Base-by-base conservation (phyloP, 768 basidiomycete genomes). In the Lactarius indigo region DNA sequence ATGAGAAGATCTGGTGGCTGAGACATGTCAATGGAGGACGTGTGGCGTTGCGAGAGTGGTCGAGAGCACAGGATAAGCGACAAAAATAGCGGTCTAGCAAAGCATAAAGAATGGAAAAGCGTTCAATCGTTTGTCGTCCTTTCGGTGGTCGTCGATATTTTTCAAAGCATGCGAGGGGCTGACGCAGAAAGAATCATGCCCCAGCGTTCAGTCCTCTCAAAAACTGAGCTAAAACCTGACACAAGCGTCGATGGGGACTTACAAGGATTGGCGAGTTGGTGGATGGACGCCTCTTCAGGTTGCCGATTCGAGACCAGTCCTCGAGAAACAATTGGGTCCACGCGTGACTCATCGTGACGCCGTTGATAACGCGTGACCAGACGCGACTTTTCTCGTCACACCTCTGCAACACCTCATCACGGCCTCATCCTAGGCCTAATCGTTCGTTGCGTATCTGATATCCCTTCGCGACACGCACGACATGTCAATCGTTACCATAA, bases 401-500 rank as follows among this genome's bases (percentile, higher is more conserved):
- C 47, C 5, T 30, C 42, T 3, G 9, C 33, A n/a, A 33, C 31
- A 37, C 57, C 23, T n/a, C 56, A 17, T 20, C 42, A 7, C 7
- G 18, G 8, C 42, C 18, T 44, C 42, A 9, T 20, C 42, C 35
- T 37, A 42, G 18, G 20, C 8, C 37, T 44, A 7, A 3, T 44
- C 44, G 44, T 47, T 47, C 44, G 44, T 47, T 47, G 55, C 28
- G 55, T 47, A 44, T 41, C 41, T 41, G 17, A n/a, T 57, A 56
- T 62, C n/a, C 23, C 12, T 35, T 42, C 41, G 17, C 31, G 17
- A 17, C 35, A 35, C 39, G 33, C 44, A 20, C 35, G 33, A 41
- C n/a, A 71, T 71, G 70, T 71, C 70, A 2, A 71, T 71, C 35
- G 70, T 70, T n/a, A 73, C 72, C 2, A 72, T 72, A 1, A 64